Base-by-base conservation (phyloP, 805 yeast species). In the Saccharomycopsis oosterbeekiorum region DNA sequence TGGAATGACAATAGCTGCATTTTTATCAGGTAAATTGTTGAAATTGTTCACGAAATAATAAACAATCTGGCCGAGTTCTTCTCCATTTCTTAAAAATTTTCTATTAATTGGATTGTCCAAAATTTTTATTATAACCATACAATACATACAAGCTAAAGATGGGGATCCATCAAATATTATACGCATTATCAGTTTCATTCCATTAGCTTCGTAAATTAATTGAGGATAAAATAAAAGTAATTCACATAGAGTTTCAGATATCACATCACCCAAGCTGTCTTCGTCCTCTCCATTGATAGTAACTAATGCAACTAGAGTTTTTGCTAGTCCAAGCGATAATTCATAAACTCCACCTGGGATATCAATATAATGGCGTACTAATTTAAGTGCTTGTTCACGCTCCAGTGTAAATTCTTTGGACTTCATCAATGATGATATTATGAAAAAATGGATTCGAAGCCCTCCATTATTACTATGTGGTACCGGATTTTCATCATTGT, bases 361-460 rank as follows among this genome's bases (percentile, higher is more conserved):
- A 47, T 79, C 84, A 1, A 88, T 67, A 61, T 88, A 82, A 39
- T 78, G 75, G 36, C 97, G 76, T 0, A 90, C 73, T 29, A 90
- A 74, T 67, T 86, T 87, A 39, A 93, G 68, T 0, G 96, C 94
- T 68, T 91, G 90, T 56, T 84, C 85, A 63, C 91, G 80, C 67
- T 92, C 97, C 1, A 83, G 71, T 26, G 82, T 79, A 61, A 68
- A 72, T 1, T 82, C 70, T 42, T 78, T 74, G 24, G 84, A 85
- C 58, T 83, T 83, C 0, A 88, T 78, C 40, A 93, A 72, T 0
- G 96, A 79, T 15, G 83, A 76, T 1, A 88, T 81, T 5, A 90
- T 70, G 64, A 85, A 82, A 1, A 82, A 77, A 61, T 89, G 89
- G 4, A 89, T 69, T 61, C 84, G 80, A 21, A 61, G 36, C 14